Evolutionary conservation across 768 basidiomycete species (phyloP).

Genomic region (Gloeophyllum trabeum): DNA sequence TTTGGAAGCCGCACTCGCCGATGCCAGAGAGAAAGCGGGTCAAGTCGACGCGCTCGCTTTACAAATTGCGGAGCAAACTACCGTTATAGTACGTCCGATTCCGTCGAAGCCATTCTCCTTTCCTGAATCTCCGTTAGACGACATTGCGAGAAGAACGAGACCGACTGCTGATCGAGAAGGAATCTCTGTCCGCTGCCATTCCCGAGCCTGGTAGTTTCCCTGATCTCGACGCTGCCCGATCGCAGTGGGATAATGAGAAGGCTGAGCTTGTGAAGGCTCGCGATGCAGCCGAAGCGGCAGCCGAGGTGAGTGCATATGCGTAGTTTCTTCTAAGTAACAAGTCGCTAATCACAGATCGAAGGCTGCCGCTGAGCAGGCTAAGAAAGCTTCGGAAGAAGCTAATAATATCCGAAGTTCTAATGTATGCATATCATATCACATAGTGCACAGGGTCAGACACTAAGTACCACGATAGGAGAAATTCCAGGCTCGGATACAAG

Average conservation of each 20-base stretch:
- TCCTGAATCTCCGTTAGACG: neutral
- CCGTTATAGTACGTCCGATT: slow-evolving; percentile 20
- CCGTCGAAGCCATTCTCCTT: neutral
- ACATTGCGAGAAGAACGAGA: slow-evolving; percentile 40
- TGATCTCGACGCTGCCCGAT: slow-evolving; percentile 18
- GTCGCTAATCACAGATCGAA: slow-evolving; percentile 11
- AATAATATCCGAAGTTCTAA: slow-evolving; percentile 26
- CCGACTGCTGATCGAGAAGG: slow-evolving; percentile 48
- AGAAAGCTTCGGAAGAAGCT: slow-evolving; percentile 31
- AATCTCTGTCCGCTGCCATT: slow-evolving; percentile 24
- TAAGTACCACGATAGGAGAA: slow-evolving; percentile 36
- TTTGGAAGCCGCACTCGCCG: neutral
- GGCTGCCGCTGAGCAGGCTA: slow-evolving; percentile 29
- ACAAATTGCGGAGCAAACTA: slow-evolving; percentile 21
- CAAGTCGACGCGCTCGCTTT: slow-evolving; percentile 27
- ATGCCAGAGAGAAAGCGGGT: slow-evolving; percentile 20
- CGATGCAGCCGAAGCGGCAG: slow-evolving; percentile 45
- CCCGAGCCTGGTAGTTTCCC: slow-evolving; percentile 8
- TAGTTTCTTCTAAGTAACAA: neutral
- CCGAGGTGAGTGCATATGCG: slow-evolving; percentile 51
- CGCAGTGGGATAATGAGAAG: slow-evolving; percentile 50
- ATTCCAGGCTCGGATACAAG: slow-evolving; percentile 41
- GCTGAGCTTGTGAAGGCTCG: slow-evolving; percentile 42
- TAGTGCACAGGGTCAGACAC: no score
- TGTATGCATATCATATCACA: slow-evolving; percentile 13